A percentile compares a stretch with the other conserved stretches of the same genome.
phyloP scores from a whole-genome alignment of 2,329 filamentous ascomycete genomes.

The Lasiodiplodia gonubiensis region DNA sequence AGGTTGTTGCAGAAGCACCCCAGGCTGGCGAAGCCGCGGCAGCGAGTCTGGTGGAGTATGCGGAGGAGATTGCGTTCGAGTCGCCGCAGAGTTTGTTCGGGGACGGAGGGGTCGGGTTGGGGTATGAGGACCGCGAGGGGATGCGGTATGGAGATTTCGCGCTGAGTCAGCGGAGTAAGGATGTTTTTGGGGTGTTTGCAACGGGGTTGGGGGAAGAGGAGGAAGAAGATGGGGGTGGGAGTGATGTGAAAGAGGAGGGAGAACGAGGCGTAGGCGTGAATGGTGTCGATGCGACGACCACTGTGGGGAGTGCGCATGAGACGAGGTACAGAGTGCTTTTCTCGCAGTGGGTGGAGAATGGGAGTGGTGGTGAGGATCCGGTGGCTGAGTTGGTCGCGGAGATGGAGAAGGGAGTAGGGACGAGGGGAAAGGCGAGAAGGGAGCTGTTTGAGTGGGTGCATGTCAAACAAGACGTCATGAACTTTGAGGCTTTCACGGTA shows the following conservation, averaged over 20 bases:
- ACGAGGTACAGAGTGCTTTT: constrained; percentile 3
- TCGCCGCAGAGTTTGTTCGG: neutral
- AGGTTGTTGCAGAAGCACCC: neutral
- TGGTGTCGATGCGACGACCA: neutral
- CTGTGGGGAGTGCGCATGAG: neutral
- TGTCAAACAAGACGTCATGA: constrained; percentile 19
- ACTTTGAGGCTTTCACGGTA: no score
- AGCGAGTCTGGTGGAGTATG: neutral
- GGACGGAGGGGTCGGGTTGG: neutral
- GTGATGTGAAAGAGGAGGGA: neutral
- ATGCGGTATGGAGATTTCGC: constrained; percentile 8
- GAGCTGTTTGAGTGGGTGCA: constrained; percentile 18
- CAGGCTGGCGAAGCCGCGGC: neutral
- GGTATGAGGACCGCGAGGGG: neutral
- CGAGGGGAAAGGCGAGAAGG: neutral
- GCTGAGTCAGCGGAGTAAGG: constrained; percentile 3
- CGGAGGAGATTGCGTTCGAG: neutral
- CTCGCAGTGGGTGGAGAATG: constrained; percentile 12
- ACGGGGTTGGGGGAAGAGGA: neutral
- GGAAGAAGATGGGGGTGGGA: neutral
- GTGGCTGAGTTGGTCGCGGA: constrained; percentile 8
- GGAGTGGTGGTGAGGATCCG: constrained; percentile 17
- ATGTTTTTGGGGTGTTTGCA: constrained; percentile 10
- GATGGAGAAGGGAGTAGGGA: neutral
- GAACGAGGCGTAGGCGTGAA: neutral